These are phyloP conservation scores for Pythium rishiriense DNA, from an alignment of 352 stramenopile species.

Conservation along the genomic window DNA sequence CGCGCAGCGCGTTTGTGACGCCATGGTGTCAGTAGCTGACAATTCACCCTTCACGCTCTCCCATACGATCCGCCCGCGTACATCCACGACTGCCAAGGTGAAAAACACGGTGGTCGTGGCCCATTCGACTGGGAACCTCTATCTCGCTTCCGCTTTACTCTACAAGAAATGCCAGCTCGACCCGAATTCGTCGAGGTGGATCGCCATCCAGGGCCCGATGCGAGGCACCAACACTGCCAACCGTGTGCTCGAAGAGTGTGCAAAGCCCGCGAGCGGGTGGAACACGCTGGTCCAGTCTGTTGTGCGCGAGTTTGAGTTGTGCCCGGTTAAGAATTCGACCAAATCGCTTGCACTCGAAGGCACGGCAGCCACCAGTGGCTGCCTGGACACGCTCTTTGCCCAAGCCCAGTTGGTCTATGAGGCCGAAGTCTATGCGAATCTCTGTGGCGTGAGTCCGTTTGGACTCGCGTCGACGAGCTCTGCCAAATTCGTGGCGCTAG, in stretches of 20 bases:
- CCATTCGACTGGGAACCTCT: constrained; percentile 46
- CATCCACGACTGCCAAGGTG: background rate
- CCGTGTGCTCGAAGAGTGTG: constrained; percentile 22
- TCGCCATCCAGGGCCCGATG: constrained; percentile 40
- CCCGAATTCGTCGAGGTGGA: constrained; percentile 35
- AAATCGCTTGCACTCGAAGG: constrained; percentile 29
- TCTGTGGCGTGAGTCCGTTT: constrained; percentile 40
- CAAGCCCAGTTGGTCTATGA: constrained; percentile 18
- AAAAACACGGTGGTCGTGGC: constrained; percentile 34
- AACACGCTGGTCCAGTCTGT: constrained; percentile 16
- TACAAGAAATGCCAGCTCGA: constrained; percentile 33
- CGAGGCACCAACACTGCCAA: constrained; percentile 29
- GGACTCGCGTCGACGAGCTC: constrained; percentile 31
- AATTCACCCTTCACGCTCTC: constrained; percentile 26
- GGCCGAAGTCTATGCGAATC: constrained; percentile 22
- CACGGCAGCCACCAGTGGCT: constrained; percentile 3
- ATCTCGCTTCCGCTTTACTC: constrained; percentile 31
- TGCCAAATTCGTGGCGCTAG: constrained; percentile 18
- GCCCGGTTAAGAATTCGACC: constrained; percentile 29
- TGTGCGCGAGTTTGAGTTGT: constrained; percentile 29
- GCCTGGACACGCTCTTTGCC: constrained; percentile 32
- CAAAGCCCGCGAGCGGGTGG: constrained; percentile 12
- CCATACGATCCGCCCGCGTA: background rate
- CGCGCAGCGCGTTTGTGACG: constrained; percentile 26
- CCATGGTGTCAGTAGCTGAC: constrained; percentile 13